Percentiles rank a stretch among this genome's conserved stretches.
phyloP scores from a whole-genome alignment of 2,329 filamentous ascomycete species.

The Ophiocordyceps polyrhachis-furcata region DNA sequence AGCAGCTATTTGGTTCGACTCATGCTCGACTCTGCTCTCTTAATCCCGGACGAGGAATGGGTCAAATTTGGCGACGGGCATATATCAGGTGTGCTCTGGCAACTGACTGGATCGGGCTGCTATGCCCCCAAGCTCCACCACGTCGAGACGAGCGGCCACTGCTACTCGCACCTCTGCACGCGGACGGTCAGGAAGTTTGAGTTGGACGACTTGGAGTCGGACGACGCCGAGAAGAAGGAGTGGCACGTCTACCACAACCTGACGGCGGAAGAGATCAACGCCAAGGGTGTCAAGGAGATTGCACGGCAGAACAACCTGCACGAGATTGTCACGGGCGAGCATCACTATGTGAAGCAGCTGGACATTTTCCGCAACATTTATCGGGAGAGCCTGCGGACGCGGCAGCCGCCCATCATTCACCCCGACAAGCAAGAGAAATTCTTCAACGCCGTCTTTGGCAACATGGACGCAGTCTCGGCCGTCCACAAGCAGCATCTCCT shows the following conservation, averaged over 20 bases:
- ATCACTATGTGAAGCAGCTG: slow-evolving; percentile 75
- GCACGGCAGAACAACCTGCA: slow-evolving; percentile 88
- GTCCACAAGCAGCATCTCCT: slow-evolving; percentile 88
- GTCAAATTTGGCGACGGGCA: slow-evolving; percentile 71
- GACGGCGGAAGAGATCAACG: slow-evolving; percentile 55
- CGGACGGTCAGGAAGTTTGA: slow-evolving; percentile 90
- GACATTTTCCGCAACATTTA: slow-evolving; percentile 76
- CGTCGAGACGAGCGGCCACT: slow-evolving; percentile 49
- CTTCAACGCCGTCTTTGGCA: slow-evolving; percentile 72
- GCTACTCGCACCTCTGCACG: slow-evolving; percentile 88
- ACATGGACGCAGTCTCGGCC: slow-evolving; percentile 69
- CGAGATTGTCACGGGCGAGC: slow-evolving; percentile 86
- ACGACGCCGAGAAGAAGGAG: slow-evolving; percentile 54
- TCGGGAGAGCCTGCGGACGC: slow-evolving; percentile 54
- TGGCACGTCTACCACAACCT: slow-evolving; percentile 84
- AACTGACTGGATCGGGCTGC: slow-evolving; percentile 79
- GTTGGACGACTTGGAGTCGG: slow-evolving; percentile 51
- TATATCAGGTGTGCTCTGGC: slow-evolving; percentile 81
- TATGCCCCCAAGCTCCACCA: slow-evolving; percentile 76
- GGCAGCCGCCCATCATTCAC: slow-evolving; percentile 64
- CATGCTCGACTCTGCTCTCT: slow-evolving; percentile 61
- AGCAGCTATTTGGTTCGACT: slow-evolving; percentile 57
- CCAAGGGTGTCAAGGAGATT: slow-evolving; percentile 66
- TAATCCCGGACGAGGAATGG: slow-evolving; percentile 91
- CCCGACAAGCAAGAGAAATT: slow-evolving; percentile 66